Base-by-base conservation (phyloP, 2,329 filamentous ascomycete genomes). In the Scleromitrula shiraiana region DNA sequence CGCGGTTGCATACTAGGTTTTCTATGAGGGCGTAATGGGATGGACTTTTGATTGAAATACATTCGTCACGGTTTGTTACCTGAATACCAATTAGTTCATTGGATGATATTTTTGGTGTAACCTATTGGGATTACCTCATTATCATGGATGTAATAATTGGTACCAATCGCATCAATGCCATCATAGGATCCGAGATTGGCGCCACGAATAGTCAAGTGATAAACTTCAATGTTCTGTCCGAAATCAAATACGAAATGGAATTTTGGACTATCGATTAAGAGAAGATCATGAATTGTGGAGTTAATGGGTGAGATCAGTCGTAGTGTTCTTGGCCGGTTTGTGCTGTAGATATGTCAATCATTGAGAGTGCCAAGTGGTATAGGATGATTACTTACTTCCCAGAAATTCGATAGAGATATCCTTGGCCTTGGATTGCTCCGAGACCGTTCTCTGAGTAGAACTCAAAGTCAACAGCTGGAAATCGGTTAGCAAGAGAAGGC, bases 381-480 rank as follows among this genome's bases (percentile, higher is more conserved):
- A 10, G 8, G 9, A 29, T 9, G 7, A 1, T 23, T 9, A 36
- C 38, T 35, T 7, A 47, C 45, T 47, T 47, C 35, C 45, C 38
- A 9, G 17, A 23, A 10, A 41, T 36, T 12, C 45, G 70, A 54
- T 71, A 72, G 41, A 68, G 60, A 57, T 74, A 77, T 17, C 74
- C 74, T 40, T 69, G 67, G 9, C 74, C 74, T 59, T 77, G 75
- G 23, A 77, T 64, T 14, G 74, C 73, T 41, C 74, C 75, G 48
- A 68, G 66, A 15, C 70, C 72, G 5, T 68, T 76, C 32, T 68
- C 70, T 32, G 72, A 75, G 60, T 75, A 76, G 47, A 78, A 53
- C 56, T 78, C 75, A 42, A 78, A 75, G 54, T 77, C 73, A 42
- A 62, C 66, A 6, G 67, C 65, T 47, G 22, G 61, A 52, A n/a